These are phyloP conservation scores for Pythium biforme DNA, from an alignment of 352 stramenopile species.

Conservation along the genomic window DNA sequence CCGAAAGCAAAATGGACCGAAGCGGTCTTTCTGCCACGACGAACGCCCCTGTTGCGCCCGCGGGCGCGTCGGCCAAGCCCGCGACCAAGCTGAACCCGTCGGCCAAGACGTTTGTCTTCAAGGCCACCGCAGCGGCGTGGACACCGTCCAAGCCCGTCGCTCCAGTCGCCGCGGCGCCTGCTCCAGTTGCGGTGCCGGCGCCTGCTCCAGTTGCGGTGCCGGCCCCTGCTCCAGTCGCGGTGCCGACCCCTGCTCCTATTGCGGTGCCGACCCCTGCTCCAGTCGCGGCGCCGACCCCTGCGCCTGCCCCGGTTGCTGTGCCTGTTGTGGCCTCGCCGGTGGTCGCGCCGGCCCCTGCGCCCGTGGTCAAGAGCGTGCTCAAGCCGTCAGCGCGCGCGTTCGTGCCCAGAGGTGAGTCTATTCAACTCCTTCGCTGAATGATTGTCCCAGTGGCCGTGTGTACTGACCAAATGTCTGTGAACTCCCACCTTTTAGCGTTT, in stretches of 20 bases:
- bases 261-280: too few relatives aligned
- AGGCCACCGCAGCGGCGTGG: conserved; percentile 47
- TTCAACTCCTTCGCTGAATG: neutral
- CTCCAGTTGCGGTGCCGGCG: conserved; percentile 1
- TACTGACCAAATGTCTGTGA: neutral
- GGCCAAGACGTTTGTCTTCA: conserved; percentile 71
- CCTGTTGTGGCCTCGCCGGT: neutral
- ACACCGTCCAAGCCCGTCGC: conserved; percentile 28
- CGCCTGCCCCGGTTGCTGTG: neutral
- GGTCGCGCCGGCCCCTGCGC: conserved; percentile 2
- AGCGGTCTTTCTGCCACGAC: conserved; percentile 11
- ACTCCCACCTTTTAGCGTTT: neutral
- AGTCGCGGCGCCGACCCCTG: conserved; percentile 1
- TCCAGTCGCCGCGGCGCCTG: too few relatives aligned
- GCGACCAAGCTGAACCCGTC: conserved; percentile 53
- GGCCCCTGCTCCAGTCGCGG: neutral
- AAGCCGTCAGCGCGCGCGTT: conserved; percentile 63
- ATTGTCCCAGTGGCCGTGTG: neutral
- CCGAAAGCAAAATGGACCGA: conserved; percentile 24
- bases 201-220: too few relatives aligned
- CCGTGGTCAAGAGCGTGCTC: conserved; percentile 33
- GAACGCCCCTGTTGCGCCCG: neutral
- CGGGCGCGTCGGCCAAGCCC: conserved; percentile 4
- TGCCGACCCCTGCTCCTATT: too few relatives aligned
- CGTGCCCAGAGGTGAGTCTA: conserved; percentile 50